Conservation (phyloP, 2,329 filamentous ascomycete genomes). For the Fusarium veterinarium region DNA sequence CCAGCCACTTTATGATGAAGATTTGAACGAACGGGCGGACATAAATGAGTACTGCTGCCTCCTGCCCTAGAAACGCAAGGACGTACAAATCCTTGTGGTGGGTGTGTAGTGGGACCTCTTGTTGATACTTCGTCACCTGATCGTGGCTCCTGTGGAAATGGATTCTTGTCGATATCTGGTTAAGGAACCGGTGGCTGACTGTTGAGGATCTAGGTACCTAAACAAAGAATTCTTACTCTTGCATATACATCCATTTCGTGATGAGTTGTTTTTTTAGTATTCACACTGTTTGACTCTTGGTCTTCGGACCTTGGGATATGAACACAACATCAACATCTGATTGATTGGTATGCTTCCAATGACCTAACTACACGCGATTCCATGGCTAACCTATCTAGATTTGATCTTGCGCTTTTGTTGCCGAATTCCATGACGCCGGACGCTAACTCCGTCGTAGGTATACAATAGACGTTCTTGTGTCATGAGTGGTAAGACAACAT, state of each 20-base stretch:
- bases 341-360: slow-evolving; percentile 55
- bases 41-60: slow-evolving; percentile 67
- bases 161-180: slow-evolving; percentile 45
- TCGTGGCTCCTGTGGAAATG: slow-evolving; percentile 51
- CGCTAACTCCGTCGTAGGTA: slow-evolving; percentile 35
- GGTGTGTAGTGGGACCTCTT: slow-evolving; percentile 64
- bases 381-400: slow-evolving; percentile 33
- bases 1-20: slow-evolving; percentile 65
- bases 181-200: slow-evolving; percentile 48
- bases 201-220: slow-evolving; percentile 50
- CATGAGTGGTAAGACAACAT: slow-evolving; percentile 22
- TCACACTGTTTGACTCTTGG: slow-evolving; percentile 69
- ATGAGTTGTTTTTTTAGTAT: slow-evolving; percentile 64
- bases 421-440: not conserved
- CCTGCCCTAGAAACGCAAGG: slow-evolving; percentile 65
- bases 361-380: not conserved
- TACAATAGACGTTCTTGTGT: not conserved
- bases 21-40: slow-evolving; percentile 78
- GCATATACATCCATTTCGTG: slow-evolving; percentile 50
- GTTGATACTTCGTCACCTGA: slow-evolving; percentile 77
- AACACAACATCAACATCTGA: slow-evolving; percentile 67
- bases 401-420: not conserved
- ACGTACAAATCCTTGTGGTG: slow-evolving; percentile 72
- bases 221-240: slow-evolving; percentile 33
- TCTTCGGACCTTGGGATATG: slow-evolving; percentile 60